Evolutionary conservation across 208 protist species (phyloP).

Genomic region (Wallacemonas sp.): DNA sequence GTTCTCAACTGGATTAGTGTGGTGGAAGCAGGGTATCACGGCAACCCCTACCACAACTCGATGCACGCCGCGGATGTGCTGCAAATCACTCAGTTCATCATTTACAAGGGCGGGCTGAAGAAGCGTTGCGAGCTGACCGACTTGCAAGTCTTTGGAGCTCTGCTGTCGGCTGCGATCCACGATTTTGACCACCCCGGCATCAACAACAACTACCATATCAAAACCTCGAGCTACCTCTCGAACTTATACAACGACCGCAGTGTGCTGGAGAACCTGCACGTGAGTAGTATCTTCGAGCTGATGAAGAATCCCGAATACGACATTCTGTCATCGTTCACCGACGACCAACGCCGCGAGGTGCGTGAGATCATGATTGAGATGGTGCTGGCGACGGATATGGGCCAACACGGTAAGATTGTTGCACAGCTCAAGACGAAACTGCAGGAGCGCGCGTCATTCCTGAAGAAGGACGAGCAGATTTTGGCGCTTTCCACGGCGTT

Average conservation of each 20-base stretch:
- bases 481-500: constrained; percentile 89
- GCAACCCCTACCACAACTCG: constrained; percentile 93
- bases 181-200: constrained; percentile 97
- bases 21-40: constrained; percentile 91
- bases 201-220: constrained; percentile 93
- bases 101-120: constrained; percentile 65
- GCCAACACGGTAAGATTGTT: constrained; percentile 86
- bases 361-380: constrained; percentile 90
- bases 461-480: constrained; percentile 74
- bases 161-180: constrained; percentile 94
- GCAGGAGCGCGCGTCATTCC: constrained; percentile 59
- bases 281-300: constrained; percentile 88
- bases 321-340: constrained; percentile 75
- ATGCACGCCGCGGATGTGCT: constrained; percentile 93
- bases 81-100: constrained; percentile 87
- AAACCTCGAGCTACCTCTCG: constrained; percentile 80
- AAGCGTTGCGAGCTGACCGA: constrained; percentile 73
- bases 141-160: constrained; percentile 84
- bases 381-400: constrained; percentile 96
- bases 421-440: constrained; percentile 63
- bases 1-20: constrained; percentile 86
- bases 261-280: constrained; percentile 95
- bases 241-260: constrained; percentile 95
- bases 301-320: constrained; percentile 86
- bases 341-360: constrained; percentile 80